Evolutionary conservation across 768 basidiomycete species (phyloP).

Genomic region (Phanerochaete sordida): DNA sequence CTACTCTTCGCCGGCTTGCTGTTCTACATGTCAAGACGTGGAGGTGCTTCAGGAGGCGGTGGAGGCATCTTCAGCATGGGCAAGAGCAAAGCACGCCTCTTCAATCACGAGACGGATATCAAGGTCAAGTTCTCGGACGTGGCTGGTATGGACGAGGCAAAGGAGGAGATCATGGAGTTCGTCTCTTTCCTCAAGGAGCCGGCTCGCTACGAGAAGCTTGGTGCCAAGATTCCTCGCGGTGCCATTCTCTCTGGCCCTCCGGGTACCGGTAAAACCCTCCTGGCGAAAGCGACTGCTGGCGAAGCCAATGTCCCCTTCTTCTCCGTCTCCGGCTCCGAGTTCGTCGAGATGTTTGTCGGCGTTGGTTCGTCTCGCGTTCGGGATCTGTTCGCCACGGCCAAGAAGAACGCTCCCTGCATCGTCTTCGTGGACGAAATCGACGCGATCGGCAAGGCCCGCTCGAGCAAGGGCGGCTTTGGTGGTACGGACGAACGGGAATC

Average conservation of each 20-base stretch:
- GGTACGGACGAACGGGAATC: slow-evolving; percentile 98
- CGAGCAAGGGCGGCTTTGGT: slow-evolving; percentile 72
- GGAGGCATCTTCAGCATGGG: slow-evolving; percentile 97
- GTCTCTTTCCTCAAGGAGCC: slow-evolving; percentile 99
- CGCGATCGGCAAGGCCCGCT: slow-evolving; percentile 94
- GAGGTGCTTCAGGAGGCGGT: slow-evolving; percentile 54
- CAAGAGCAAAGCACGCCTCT: slow-evolving; percentile 90
- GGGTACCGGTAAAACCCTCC: slow-evolving; percentile 96
- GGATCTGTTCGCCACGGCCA: slow-evolving; percentile 95
- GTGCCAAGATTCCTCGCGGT: slow-evolving; percentile 96
- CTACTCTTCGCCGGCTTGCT: slow-evolving; percentile 87
- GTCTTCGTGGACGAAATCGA: slow-evolving; percentile 99
- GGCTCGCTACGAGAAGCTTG: slow-evolving; percentile 88
- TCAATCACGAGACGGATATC: slow-evolving; percentile 96
- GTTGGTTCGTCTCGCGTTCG: slow-evolving; percentile 97
- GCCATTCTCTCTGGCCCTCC: slow-evolving; percentile 95
- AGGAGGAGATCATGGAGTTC: slow-evolving; percentile 99
- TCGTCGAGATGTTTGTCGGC: slow-evolving; percentile 99
- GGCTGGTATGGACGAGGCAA: slow-evolving; percentile 99
- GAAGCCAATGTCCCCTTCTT: slow-evolving; percentile 98
- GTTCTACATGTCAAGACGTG: slow-evolving; percentile 77
- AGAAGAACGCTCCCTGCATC: slow-evolving; percentile 97
- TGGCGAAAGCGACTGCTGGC: slow-evolving; percentile 98
- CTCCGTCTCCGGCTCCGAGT: slow-evolving; percentile 97
- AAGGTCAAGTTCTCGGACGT: slow-evolving; percentile 94